These are phyloP conservation scores for Blastobotrys chiropterorum DNA, from an alignment of 805 yeast genomes.

Conservation along the genomic window DNA sequence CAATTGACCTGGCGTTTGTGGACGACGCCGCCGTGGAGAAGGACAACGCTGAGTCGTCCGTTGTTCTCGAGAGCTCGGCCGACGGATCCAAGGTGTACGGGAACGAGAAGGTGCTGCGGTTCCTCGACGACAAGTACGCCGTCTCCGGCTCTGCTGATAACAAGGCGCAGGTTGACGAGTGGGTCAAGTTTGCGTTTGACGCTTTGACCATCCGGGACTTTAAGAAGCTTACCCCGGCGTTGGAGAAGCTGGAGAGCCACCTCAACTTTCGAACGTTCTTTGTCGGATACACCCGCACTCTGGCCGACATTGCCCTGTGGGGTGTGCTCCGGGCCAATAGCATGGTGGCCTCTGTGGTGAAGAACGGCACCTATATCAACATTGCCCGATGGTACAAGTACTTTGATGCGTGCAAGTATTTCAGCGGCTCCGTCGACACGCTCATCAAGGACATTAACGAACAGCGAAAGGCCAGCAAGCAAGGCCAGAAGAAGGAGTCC, in stretches of 20 bases:
- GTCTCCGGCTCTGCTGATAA: slow-evolving; percentile 45
- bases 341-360: slow-evolving; percentile 84
- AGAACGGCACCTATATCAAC: slow-evolving; percentile 76
- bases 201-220: slow-evolving; percentile 79
- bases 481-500: slow-evolving; percentile 75
- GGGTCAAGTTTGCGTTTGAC: slow-evolving; percentile 62
- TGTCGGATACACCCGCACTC: slow-evolving; percentile 56
- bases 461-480: slow-evolving; percentile 61
- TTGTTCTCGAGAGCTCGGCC: slow-evolving; percentile 43
- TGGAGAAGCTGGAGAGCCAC: slow-evolving; percentile 76
- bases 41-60: slow-evolving; percentile 35
- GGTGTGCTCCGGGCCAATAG: slow-evolving; percentile 91
- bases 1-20: slow-evolving; percentile 56
- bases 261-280: slow-evolving; percentile 80
- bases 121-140: slow-evolving; percentile 34
- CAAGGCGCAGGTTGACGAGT: slow-evolving; percentile 32
- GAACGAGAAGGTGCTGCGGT: slow-evolving; percentile 41
- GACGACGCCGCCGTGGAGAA: slow-evolving; percentile 64
- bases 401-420: slow-evolving; percentile 58
- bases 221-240: slow-evolving; percentile 69
- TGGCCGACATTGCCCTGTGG: slow-evolving; percentile 87
- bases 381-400: slow-evolving; percentile 90
- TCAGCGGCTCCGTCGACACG: slow-evolving; percentile 63
- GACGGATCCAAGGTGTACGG: slow-evolving; percentile 26
- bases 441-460: slow-evolving; percentile 67